These are phyloP conservation scores for Rubroshorea leprosula DNA, from an alignment of 345 rosid genomes.

Conservation along the genomic window DNA sequence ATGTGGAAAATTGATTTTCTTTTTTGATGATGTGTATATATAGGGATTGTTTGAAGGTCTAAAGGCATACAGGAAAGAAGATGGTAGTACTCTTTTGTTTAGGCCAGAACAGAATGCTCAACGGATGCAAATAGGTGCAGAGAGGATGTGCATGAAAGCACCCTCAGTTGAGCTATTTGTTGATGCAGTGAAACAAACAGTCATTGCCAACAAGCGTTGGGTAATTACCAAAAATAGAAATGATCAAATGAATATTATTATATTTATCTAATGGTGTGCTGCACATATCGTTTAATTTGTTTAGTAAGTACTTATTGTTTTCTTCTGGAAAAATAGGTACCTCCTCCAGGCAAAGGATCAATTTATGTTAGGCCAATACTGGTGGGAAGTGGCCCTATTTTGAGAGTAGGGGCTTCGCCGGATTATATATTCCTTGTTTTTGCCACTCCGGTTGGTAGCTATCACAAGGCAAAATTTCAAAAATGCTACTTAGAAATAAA, in stretches of 20 bases:
- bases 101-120: neutral
- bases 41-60: neutral
- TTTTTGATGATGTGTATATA: no score
- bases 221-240: no score
- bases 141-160: slow-evolving; percentile 40
- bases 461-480: slow-evolving; percentile 28
- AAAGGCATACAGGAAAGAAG: neutral
- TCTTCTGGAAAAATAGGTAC: no score
- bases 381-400: slow-evolving; percentile 42
- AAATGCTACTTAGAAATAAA: no score
- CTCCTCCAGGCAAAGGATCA: slow-evolving; percentile 59
- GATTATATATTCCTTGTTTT: slow-evolving; percentile 44
- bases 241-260: no score
- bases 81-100: neutral
- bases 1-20: no score
- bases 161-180: slow-evolving; percentile 36
- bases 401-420: slow-evolving; percentile 49
- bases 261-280: no score
- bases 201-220: slow-evolving; percentile 40
- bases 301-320: no score
- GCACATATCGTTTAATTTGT: no score
- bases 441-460: slow-evolving; percentile 49
- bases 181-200: slow-evolving; percentile 36
- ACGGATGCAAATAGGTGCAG: slow-evolving; percentile 24
- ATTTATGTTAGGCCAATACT: slow-evolving; percentile 61